Evolutionary conservation across 768 basidiomycete genomes (phyloP), one percentile per base, ranked within the genome.

Genomic region (Thelephora ganbajun): DNA sequence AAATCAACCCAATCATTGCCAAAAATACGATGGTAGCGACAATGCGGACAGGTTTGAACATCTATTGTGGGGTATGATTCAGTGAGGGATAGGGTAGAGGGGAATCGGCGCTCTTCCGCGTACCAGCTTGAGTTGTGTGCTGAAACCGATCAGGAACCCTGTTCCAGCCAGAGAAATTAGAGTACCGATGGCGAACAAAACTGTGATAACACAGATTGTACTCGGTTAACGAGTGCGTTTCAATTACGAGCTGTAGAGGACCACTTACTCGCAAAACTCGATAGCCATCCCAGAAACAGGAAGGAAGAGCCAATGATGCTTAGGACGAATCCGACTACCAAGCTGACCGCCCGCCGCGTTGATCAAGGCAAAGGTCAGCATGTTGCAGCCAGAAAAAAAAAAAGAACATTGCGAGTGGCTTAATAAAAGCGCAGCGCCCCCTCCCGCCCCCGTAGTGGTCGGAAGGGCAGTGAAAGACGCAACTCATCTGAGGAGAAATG

Each of bases 21-120:
- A 97, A 60, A 61, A 94, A 78, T 33, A 92, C 59, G 50, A 91
- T 61, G 1, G 88, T 79, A 2, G 92, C 91, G 16, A 87, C 65
- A 5, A 94, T 64, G 45, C 92, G 88, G 18, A 94, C 76, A 44
- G 90, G 86, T 64, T 92, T 92, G 74, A 94, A 94, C 91, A 93
- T 93, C 89, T 91, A 54, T 5, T 45, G 9, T 26, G 14, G 18
- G 12, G 22, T 9, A 4, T 18, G 14, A 41, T 13, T 19, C 7
- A 18, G 48, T 47, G 35, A 14, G 16, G 33, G 36, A 47, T 13
- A 37, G 3, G 1, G 16, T 19, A n/a, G 9, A 30, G 44, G 16
- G 37, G 47, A 19, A 33, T 22, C 33, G n/a, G n/a, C 41, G 33
- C 4, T 13, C 33, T 9, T 36, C 20, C 14, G 58, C 73, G 56